These are phyloP conservation scores for Sporothrix curviconia DNA, from an alignment of 2,329 filamentous ascomycete species.

Conservation along the genomic window DNA sequence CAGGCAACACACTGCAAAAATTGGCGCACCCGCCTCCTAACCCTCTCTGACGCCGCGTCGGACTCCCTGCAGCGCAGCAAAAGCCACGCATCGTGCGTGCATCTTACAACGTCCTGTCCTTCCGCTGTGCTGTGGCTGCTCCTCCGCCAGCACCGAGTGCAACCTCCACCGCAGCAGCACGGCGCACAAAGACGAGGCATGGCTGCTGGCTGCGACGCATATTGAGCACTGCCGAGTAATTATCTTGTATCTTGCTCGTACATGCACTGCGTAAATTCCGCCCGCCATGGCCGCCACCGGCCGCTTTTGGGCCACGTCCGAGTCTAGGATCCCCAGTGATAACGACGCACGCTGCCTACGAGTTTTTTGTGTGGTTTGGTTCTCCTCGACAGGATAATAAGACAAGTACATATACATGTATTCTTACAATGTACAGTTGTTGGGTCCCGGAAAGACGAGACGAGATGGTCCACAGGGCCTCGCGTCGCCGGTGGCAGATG, in stretches of 20 bases:
- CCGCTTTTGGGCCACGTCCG: slow-evolving; percentile 1
- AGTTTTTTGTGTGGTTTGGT: too few species aligned
- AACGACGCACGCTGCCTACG: not conserved
- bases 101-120: not conserved
- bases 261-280: too few species aligned
- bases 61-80: slow-evolving; percentile 1
- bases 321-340: slow-evolving; percentile 1
- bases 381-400: too few species aligned
- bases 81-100: not conserved
- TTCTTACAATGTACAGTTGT: too few species aligned
- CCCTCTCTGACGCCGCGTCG: not conserved
- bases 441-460: slow-evolving; percentile 1
- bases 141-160: not conserved
- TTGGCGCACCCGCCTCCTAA: not conserved
- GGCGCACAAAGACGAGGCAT: too few species aligned
- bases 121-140: not conserved
- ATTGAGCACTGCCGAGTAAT: too few species aligned
- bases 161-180: not conserved
- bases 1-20: not conserved
- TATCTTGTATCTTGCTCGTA: not conserved
- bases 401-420: too few species aligned
- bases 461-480: not conserved
- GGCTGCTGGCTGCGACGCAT: too few species aligned
- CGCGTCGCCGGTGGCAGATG: not conserved
- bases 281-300: not conserved